Percentiles rank a stretch among this genome's conserved stretches.
Conservation (phyloP, 2,329 filamentous ascomycete species). For the Colletotrichum theobromicola region DNA sequence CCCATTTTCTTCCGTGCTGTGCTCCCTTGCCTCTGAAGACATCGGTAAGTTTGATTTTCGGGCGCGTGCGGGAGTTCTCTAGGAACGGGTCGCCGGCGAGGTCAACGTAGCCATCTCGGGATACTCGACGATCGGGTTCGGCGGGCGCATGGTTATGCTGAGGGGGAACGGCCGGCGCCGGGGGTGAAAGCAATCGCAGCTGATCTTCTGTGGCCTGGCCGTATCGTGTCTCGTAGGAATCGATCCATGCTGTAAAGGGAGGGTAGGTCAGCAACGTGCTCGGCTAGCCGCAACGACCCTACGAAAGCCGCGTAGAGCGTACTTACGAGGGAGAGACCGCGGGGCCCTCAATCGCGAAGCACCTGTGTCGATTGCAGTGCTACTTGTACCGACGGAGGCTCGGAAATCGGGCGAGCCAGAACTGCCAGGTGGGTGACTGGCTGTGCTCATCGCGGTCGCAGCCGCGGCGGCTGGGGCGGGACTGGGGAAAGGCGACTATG, state of each 20-base stretch:
- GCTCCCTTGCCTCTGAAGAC: constrained; percentile 51
- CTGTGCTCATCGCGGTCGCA: constrained; percentile 19
- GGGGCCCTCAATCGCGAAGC: constrained; percentile 22
- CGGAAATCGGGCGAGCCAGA: constrained; percentile 22
- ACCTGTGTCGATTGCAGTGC: constrained; percentile 16
- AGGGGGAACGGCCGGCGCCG: constrained; percentile 40
- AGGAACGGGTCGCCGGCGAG: constrained; percentile 40
- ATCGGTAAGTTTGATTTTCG: constrained; percentile 45
- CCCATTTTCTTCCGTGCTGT: constrained; percentile 61
- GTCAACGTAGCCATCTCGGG: constrained; percentile 53
- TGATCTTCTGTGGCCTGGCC: constrained; percentile 43
- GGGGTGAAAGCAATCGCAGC: constrained; percentile 42
- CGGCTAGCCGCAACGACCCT: neutral
- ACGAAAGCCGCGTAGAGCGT: neutral
- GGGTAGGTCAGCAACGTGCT: constrained; percentile 13
- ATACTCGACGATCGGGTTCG: constrained; percentile 46
- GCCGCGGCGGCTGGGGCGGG: constrained; percentile 1
- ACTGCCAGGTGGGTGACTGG: constrained; percentile 21
- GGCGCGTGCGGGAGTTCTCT: constrained; percentile 36
- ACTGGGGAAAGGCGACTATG: neutral
- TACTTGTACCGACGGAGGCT: constrained; percentile 21
- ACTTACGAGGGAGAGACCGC: constrained; percentile 34
- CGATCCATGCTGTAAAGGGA: constrained; percentile 50
- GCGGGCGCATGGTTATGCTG: constrained; percentile 48
- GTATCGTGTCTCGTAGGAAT: constrained; percentile 49